These are phyloP conservation scores for Xerocomellus intermedius DNA, from an alignment of 768 basidiomycete genomes.

Conservation along the genomic window DNA sequence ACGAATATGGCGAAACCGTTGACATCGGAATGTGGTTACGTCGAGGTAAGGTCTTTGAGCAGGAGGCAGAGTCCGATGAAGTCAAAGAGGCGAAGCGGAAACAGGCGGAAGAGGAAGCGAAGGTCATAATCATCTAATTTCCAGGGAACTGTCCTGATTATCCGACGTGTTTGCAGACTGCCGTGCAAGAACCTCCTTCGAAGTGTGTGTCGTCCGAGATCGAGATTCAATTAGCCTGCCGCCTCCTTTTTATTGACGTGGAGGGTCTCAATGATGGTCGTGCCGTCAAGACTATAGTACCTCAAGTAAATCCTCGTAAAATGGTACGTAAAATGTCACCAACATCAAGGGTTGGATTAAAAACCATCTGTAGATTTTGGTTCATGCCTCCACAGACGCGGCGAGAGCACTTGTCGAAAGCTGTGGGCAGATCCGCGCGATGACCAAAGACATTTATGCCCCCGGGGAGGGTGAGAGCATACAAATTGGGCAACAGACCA, in stretches of 20 bases:
- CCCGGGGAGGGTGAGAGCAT: slow-evolving; percentile 74
- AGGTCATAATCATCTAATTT: slow-evolving; percentile 39
- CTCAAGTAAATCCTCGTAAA: slow-evolving; percentile 94
- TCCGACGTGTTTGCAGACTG: slow-evolving; percentile 48
- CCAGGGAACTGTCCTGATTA: neutral
- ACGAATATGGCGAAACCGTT: slow-evolving; percentile 93
- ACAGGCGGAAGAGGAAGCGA: slow-evolving; percentile 72
- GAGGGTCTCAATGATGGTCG: slow-evolving; percentile 97
- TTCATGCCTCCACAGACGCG: slow-evolving; percentile 69
- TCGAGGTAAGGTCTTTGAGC: slow-evolving; percentile 87
- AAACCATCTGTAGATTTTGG: slow-evolving; percentile 64
- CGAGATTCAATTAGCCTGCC: slow-evolving; percentile 80
- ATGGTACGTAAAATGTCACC: slow-evolving; percentile 53
- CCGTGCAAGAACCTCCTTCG: slow-evolving; percentile 80
- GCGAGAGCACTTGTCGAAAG: slow-evolving; percentile 75
- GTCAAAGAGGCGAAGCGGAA: slow-evolving; percentile 66
- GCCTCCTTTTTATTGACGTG: slow-evolving; percentile 90
- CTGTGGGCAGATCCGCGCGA: slow-evolving; percentile 78
- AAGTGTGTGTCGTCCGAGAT: slow-evolving; percentile 80
- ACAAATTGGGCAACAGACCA: slow-evolving; percentile 94
- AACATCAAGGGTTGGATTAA: neutral
- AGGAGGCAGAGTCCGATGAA: slow-evolving; percentile 84
- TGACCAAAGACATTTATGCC: slow-evolving; percentile 91
- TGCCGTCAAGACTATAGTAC: slow-evolving; percentile 94
- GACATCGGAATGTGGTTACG: slow-evolving; percentile 96